Evolutionary conservation across 1,284 basidiomycete genomes (phyloP), one percentile per base, ranked within the genome.

Genomic region (Quambalaria eucalypti): DNA sequence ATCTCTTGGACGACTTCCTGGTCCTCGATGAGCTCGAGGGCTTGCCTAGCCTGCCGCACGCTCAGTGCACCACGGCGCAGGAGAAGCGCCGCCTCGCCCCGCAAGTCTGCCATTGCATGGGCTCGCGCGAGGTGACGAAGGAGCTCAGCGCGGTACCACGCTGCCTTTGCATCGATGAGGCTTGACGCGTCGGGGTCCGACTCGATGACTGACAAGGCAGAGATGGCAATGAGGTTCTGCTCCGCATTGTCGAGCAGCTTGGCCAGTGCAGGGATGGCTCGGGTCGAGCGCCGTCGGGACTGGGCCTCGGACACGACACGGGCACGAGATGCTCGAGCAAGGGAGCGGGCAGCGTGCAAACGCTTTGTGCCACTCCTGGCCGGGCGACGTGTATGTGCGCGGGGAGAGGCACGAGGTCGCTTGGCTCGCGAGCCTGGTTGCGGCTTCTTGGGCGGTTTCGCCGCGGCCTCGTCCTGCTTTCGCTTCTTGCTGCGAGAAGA

Each of bases 121-220:
- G 69, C 71, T 12, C 60, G 55, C 4, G 68, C 71, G 16, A 75
- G 62, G 33, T 68, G 64, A 30, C 57, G 55, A 9, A 73, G 54
- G 39, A 72, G 61, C 54, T 67, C 64, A 47, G 67, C 62, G 25
- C 65, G 60, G 66, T 71, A 73, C 64, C 63, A 71, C 2, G 66
- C 67, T 2, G 65, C 61, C 55, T 75, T 73, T 28, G 69, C 69
- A 48, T 75, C 73, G 29, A 75, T 56, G 21, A 75, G 57, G 40
- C 64, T 68, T 29, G 69, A 68, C 2, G 72, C 62, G 44, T 75
- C 71, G 21, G 73, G 66, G 52, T 75, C 68, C 16, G 64, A 63
- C 56, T 75, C 73, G 51, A 73, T 62, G 38, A 75, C 57, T 9
- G 46, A 57, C 21, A 75, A 63, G 4, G 63, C 65, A 25, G 66